Base-by-base conservation (phyloP, 352 stramenopile species). In the Phytophthora pini region DNA sequence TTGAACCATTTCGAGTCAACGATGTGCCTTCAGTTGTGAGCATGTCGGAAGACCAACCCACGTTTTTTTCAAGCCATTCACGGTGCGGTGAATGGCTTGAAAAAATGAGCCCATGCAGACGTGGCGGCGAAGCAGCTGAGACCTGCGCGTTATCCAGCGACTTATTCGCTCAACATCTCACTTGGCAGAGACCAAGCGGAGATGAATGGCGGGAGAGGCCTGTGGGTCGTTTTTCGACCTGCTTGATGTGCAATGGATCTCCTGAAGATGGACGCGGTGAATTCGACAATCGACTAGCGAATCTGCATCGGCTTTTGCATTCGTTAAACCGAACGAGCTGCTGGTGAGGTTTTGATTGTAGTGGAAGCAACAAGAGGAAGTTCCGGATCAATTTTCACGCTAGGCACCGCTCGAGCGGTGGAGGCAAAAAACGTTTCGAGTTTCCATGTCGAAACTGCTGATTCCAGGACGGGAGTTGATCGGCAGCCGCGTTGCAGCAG, bases 151-250 rank as follows among this genome's bases (percentile, higher is more conserved):
- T 20, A 13, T 50, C 20, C 41, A 38, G 38, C 38, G 47, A 65
- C 48, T 53, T 58, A 65, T 65, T 65, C 46, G n/a, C 45, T 36
- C 27, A 59, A 44, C 9, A 44, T 64, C 24, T 50, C 56, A 63
- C 22, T 49, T 47, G 46, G 56, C 56, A 65, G 56, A 65, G 57
- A 46, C 29, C n/a, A 43, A 61, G 31, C 44, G 31, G 43, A 40
- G 46, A 52, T 52, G 46, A 60, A 40, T 32, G 40, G 46, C 3
- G 56, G 56, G 56, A 64, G 56, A 64, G 56, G 22, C 41, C 15
- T 43, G 31, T 36, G 31, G 31, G 31, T 36, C 31, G 31, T 20
- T 20, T 20, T 20, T 20, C 17, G 17, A 20, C 17, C 17, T 20
- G 17, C 17, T 63, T 48, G 45, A 63, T 63, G 41, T 58, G 57